Conservation (phyloP, 371 early-diverging fungal species). For the Neoconidiobolus thromboides region DNA sequence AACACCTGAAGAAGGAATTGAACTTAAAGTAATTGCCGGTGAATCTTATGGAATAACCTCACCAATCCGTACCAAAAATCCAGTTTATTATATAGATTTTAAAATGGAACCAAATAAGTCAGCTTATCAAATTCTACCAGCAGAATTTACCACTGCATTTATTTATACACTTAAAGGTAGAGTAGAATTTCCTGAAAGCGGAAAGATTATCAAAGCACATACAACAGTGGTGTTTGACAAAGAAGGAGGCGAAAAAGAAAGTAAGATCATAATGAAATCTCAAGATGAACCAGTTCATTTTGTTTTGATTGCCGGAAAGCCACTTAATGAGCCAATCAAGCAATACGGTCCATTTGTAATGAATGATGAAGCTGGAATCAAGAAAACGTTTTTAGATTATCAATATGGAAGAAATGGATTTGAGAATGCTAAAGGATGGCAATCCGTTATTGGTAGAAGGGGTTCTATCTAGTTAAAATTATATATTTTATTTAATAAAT, state of each 20-base stretch:
- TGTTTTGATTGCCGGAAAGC: not conserved
- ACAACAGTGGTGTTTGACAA: constrained; percentile 28
- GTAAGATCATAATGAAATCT: constrained; percentile 20
- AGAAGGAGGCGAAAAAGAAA: constrained; percentile 14
- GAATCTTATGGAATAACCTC: constrained; percentile 35
- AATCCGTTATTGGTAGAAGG: not conserved
- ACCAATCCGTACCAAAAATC: constrained; percentile 39
- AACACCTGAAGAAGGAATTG: constrained; percentile 22
- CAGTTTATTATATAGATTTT: constrained; percentile 52
- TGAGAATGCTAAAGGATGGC: not conserved
- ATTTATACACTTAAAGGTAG: constrained; percentile 42
- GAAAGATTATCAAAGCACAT: constrained; percentile 26
- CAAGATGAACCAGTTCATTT: constrained; percentile 10
- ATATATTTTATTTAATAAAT: too few relatives aligned
- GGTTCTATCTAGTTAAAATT: too few relatives aligned
- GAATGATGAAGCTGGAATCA: not conserved
- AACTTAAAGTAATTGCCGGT: constrained; percentile 63
- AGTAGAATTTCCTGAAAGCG: constrained; percentile 24
- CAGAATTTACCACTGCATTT: constrained; percentile 29
- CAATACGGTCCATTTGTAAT: constrained; percentile 36
- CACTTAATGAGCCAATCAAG: constrained; percentile 18
- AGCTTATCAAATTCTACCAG: constrained; percentile 32
- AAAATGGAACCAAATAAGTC: constrained; percentile 26
- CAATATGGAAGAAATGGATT: not conserved
- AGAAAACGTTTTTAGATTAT: not conserved